Conservation (phyloP, 2,329 filamentous ascomycete genomes). For the Elsinoe arachidis region DNA sequence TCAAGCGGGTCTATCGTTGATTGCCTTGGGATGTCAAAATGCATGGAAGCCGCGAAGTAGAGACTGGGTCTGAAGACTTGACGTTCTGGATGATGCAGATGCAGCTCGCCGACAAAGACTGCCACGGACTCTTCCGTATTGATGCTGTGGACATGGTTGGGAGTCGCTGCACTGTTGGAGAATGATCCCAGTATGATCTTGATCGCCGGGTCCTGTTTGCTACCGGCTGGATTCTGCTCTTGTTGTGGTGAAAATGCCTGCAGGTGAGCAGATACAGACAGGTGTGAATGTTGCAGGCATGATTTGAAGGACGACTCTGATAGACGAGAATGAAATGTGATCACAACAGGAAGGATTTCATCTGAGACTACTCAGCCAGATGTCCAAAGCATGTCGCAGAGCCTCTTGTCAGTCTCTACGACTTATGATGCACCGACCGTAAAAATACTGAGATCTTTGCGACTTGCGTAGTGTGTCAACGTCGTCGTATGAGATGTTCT, state of each 20-base stretch:
- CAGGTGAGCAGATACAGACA: slow-evolving; percentile 11
- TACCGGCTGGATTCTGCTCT: background rate
- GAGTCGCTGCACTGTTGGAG: background rate
- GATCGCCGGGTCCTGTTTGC: slow-evolving; percentile 1
- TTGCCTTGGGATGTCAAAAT: background rate
- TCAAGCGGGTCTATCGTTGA: background rate
- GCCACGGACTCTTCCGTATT: background rate
- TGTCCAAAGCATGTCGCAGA: background rate
- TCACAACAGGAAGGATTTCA: background rate
- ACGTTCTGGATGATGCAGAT: slow-evolving; percentile 9
- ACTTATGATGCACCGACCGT: background rate
- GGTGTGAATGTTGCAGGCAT: slow-evolving; percentile 1
- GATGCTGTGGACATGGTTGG: background rate
- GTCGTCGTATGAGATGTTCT: background rate
- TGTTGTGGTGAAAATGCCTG: background rate
- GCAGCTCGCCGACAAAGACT: background rate
- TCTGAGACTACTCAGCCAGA: background rate
- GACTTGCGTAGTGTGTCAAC: background rate
- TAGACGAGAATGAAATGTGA: background rate
- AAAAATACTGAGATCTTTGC: slow-evolving; percentile 1
- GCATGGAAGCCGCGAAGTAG: slow-evolving; percentile 10
- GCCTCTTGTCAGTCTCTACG: background rate
- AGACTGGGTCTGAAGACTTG: background rate
- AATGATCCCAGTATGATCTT: slow-evolving; percentile 4
- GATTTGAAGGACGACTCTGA: background rate